These are phyloP conservation scores for Ocimum tenuiflorum DNA, from an alignment of 257 asterid species.

Conservation along the genomic window DNA sequence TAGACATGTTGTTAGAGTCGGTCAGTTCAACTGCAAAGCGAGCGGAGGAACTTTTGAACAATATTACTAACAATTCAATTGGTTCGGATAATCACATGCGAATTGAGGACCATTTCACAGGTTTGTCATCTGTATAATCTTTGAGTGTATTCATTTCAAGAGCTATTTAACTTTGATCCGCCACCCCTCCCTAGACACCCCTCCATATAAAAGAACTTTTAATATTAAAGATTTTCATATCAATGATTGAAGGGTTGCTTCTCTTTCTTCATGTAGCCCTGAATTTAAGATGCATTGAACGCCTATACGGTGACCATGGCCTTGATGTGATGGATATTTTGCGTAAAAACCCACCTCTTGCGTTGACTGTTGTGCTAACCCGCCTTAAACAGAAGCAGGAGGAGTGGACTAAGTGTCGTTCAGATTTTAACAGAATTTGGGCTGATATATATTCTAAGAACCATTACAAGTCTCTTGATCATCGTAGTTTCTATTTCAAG, in stretches of 20 bases:
- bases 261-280: slow-evolving; percentile 37
- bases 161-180: background rate
- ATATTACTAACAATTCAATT: slow-evolving; percentile 46
- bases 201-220: background rate
- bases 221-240: background rate
- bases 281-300: slow-evolving; percentile 85
- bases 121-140: slow-evolving; percentile 27
- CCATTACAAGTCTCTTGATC: slow-evolving; percentile 62
- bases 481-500: slow-evolving; percentile 64
- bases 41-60: slow-evolving; percentile 64
- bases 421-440: slow-evolving; percentile 63
- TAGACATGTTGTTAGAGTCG: slow-evolving; percentile 85
- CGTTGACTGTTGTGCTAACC: slow-evolving; percentile 72
- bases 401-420: slow-evolving; percentile 68
- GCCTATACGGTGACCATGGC: slow-evolving; percentile 93
- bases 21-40: slow-evolving; percentile 70
- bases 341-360: slow-evolving; percentile 65
- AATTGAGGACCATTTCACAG: slow-evolving; percentile 76
- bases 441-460: slow-evolving; percentile 61
- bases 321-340: slow-evolving; percentile 81
- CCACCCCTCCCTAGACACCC: background rate
- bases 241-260: slow-evolving; percentile 3
- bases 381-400: slow-evolving; percentile 94
- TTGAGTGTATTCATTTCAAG: background rate
- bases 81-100: slow-evolving; percentile 44